These are phyloP conservation scores for Globisporangium spinosum DNA, from an alignment of 352 stramenopile species.

Conservation along the genomic window DNA sequence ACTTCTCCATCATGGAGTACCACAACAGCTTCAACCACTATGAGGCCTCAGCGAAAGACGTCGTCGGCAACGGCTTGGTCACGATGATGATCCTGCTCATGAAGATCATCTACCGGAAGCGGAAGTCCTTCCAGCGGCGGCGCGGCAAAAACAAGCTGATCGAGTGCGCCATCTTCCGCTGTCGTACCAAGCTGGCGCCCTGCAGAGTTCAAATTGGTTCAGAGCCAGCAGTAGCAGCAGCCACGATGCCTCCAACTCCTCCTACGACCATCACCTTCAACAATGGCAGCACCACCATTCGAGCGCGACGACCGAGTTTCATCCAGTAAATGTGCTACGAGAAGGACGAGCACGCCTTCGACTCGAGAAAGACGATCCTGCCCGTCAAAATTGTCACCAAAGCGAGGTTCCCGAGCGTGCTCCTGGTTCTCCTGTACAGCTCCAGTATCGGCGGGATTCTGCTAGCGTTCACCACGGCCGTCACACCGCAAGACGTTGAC, in stretches of 20 bases:
- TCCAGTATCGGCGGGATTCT: constrained; percentile 11
- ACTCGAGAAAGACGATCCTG: constrained; percentile 8
- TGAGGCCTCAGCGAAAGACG: no score
- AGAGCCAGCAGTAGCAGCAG: background rate
- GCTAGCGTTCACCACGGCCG: constrained; percentile 6
- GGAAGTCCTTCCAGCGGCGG: constrained; percentile 14
- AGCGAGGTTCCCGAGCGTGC: background rate
- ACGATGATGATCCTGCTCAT: constrained; percentile 25
- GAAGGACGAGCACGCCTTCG: constrained; percentile 9
- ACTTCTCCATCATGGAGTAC: no score
- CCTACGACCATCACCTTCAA: no score
- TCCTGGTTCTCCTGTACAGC: constrained; percentile 13
- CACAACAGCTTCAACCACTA: no score
- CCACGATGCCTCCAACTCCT: background rate
- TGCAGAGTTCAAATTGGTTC: background rate
- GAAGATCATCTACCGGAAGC: constrained; percentile 30
- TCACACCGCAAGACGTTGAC: background rate
- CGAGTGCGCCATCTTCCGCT: constrained; percentile 24
- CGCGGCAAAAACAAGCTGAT: constrained; percentile 12
- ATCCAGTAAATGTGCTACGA: constrained; percentile 24
- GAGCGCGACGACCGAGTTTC: constrained; percentile 12
- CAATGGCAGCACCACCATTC: background rate
- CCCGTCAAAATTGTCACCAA: constrained; percentile 15
- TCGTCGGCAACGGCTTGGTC: constrained; percentile 25
- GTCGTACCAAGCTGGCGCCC: constrained; percentile 9